phyloP scores from a whole-genome alignment of 2,329 filamentous ascomycete species.

The Drechslerella dactyloides region DNA sequence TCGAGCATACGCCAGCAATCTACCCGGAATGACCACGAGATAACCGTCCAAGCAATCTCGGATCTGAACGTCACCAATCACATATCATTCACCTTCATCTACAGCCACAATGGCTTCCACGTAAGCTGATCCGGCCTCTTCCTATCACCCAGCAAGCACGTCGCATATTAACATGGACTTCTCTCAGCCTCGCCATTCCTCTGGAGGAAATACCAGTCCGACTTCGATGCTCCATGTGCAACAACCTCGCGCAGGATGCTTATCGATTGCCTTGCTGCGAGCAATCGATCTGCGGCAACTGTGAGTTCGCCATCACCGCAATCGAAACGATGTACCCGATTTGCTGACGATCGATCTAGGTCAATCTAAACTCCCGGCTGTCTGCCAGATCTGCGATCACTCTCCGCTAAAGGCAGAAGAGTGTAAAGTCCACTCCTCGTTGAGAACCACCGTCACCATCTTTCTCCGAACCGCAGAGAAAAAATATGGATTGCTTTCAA shows the following conservation, averaged over 20 bases:
- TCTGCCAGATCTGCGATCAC: constrained; percentile 93
- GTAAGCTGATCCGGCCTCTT: constrained; percentile 19
- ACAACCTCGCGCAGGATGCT: constrained; percentile 85
- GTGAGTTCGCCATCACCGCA: constrained; percentile 64
- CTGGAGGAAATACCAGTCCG: constrained; percentile 93
- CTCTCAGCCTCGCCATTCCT: constrained; percentile 67
- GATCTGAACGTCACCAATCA: not conserved
- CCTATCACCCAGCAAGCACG: constrained; percentile 1
- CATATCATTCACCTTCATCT: not conserved
- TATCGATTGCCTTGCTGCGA: constrained; percentile 94
- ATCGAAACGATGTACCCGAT: constrained; percentile 15
- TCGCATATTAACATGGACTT: constrained; percentile 57
- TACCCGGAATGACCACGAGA: constrained; percentile 31
- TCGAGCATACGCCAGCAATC: constrained; percentile 34
- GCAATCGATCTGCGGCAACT: constrained; percentile 88
- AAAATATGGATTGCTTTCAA: constrained; percentile 72
- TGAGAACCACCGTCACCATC: constrained; percentile 90
- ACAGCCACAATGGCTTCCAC: constrained; percentile 29
- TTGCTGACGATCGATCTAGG: constrained; percentile 62
- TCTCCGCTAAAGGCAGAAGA: constrained; percentile 83
- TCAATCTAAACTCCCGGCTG: constrained; percentile 75
- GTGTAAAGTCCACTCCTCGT: constrained; percentile 84
- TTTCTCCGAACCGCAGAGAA: constrained; percentile 91
- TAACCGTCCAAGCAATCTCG: constrained; percentile 11
- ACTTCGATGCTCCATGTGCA: constrained; percentile 91